Conservation (phyloP, 139 green algal genomes). For the Chlorella sp. region DNA sequence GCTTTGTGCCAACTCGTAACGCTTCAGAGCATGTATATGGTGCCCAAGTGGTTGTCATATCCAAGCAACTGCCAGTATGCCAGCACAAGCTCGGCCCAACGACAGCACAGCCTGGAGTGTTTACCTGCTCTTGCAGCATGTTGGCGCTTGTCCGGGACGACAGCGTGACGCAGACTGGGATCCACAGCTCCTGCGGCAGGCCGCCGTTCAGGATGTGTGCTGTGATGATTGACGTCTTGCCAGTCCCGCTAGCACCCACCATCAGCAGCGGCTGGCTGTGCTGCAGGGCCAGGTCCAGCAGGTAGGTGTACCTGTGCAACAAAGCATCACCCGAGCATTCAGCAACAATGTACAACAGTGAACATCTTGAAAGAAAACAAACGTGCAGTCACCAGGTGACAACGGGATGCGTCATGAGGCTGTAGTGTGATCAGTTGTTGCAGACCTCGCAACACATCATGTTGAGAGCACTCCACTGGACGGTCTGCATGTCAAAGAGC, state of each 20-base stretch:
- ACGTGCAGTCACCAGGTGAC: not conserved
- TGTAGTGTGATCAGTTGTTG: not conserved
- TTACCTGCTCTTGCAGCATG: constrained; percentile 63
- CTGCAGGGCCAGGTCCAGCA: constrained; percentile 55
- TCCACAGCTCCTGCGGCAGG: constrained; percentile 48
- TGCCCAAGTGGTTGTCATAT: not conserved
- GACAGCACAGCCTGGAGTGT: not conserved
- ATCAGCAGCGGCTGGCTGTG: constrained; percentile 57
- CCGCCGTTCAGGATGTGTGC: constrained; percentile 29
- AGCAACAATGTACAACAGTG: not conserved
- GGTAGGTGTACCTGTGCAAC: constrained; percentile 54
- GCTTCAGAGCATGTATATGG: not conserved
- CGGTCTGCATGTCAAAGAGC: not conserved
- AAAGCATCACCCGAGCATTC: not conserved
- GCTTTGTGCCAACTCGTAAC: too few relatives aligned
- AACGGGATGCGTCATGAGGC: not conserved
- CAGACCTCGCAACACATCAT: not conserved
- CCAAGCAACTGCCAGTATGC: not conserved
- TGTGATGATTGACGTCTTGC: constrained; percentile 45
- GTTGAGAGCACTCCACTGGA: not conserved
- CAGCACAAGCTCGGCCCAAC: not conserved
- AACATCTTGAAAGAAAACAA: not conserved
- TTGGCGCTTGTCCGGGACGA: constrained; percentile 57
- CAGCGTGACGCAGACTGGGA: constrained; percentile 60
- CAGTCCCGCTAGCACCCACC: constrained; percentile 63